phyloP scores from a whole-genome alignment of 768 basidiomycete genomes.

The Amanita pseudoporphyria region DNA sequence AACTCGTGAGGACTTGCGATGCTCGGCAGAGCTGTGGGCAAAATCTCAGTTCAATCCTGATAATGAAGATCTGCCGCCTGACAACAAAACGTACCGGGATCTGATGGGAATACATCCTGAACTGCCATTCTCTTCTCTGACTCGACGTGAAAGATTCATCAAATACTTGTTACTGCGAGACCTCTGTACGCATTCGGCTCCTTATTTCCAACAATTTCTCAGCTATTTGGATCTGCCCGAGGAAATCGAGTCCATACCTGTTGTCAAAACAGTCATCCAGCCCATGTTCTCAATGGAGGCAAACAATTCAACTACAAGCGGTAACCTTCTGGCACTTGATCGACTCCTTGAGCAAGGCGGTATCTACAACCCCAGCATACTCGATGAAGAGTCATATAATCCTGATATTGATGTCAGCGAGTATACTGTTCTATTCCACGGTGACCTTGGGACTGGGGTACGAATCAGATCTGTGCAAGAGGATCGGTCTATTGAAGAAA shows the following conservation, averaged over 20 bases:
- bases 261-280: slow-evolving; percentile 9
- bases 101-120: neutral
- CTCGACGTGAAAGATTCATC: slow-evolving; percentile 1
- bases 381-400: neutral
- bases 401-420: slow-evolving; percentile 6
- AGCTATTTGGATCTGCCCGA: slow-evolving; percentile 6
- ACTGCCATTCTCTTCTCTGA: neutral
- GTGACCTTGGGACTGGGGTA: slow-evolving; percentile 14
- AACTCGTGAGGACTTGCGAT: slow-evolving; percentile 11
- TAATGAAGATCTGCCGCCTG: neutral
- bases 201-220: slow-evolving; percentile 9
- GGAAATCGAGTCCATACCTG: slow-evolving; percentile 10
- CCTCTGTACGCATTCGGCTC: slow-evolving; percentile 9
- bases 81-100: neutral
- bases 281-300: slow-evolving; percentile 1
- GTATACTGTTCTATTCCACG: slow-evolving; percentile 11
- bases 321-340: slow-evolving; percentile 11
- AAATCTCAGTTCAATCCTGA: slow-evolving; percentile 11
- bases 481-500: slow-evolving; percentile 12
- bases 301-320: slow-evolving; percentile 9
- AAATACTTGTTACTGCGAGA: slow-evolving; percentile 12
- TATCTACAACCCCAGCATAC: neutral
- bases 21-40: slow-evolving; percentile 16
- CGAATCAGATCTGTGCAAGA: slow-evolving; percentile 6
- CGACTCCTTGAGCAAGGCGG: slow-evolving; percentile 3